Conservation (phyloP, 306 rosid species). For the Quercus agrifolia region DNA sequence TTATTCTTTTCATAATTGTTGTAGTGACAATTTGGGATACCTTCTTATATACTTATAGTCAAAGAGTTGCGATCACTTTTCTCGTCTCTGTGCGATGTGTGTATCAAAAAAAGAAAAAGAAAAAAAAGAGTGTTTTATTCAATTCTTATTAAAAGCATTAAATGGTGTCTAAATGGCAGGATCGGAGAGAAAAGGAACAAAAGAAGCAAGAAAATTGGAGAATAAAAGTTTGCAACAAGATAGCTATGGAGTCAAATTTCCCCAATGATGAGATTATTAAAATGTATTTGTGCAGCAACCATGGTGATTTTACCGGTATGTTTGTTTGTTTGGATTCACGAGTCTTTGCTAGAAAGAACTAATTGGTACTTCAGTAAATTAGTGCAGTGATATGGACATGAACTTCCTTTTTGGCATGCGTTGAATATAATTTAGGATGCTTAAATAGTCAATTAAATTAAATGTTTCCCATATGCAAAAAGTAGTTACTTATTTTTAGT, state of each 20-base stretch:
- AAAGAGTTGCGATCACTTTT: not conserved
- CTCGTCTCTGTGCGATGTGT: not conserved
- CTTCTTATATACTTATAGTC: not conserved
- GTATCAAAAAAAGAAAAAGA: too few species aligned
- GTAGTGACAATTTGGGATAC: not conserved
- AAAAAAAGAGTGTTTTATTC: not conserved
- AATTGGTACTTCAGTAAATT: not conserved
- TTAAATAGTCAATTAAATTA: not conserved
- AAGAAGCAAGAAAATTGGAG: constrained; percentile 60
- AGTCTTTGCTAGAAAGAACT: not conserved
- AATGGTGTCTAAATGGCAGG: constrained; percentile 42
- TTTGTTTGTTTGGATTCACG: constrained; percentile 4
- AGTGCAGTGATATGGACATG: not conserved
- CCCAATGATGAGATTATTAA: constrained; percentile 62
- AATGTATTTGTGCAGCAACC: constrained; percentile 60
- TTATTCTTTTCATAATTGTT: constrained; percentile 1
- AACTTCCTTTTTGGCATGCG: not conserved
- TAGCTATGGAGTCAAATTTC: constrained; percentile 63
- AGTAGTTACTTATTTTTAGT: not conserved
- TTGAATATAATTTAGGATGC: not conserved
- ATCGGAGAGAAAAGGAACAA: constrained; percentile 56
- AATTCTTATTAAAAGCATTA: constrained; percentile 1
- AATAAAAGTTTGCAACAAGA: constrained; percentile 56
- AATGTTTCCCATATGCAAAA: not conserved
- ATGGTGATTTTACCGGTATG: constrained; percentile 61